Conservation (phyloP, 352 stramenopile genomes). For the Globisporangium cylindrosporum region DNA sequence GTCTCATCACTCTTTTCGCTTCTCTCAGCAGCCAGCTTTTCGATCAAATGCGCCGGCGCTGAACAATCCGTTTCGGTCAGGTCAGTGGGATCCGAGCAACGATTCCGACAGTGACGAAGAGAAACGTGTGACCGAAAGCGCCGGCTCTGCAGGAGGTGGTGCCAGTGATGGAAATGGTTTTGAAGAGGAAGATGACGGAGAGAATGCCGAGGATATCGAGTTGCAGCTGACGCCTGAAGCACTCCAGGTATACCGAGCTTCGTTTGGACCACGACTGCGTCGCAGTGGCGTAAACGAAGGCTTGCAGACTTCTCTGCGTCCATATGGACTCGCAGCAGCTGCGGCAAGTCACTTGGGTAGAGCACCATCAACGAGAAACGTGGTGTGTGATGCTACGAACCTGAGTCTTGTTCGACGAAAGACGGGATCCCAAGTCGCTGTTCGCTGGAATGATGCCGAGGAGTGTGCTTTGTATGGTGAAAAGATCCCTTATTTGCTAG, state of each 20-base stretch:
- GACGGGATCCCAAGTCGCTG: background rate
- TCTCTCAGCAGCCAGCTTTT: slow-evolving; percentile 50
- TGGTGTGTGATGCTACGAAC: background rate
- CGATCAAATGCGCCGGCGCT: slow-evolving; percentile 25
- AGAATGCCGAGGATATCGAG: slow-evolving; percentile 23
- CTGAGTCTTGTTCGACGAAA: background rate
- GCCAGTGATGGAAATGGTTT: background rate
- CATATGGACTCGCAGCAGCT: slow-evolving; percentile 11
- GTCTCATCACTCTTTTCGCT: slow-evolving; percentile 28
- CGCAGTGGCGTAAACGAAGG: background rate
- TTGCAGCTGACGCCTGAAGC: slow-evolving; percentile 13
- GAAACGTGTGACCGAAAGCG: background rate
- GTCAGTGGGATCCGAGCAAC: slow-evolving; percentile 40
- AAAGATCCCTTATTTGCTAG: slow-evolving; percentile 26
- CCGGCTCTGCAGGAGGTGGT: background rate
- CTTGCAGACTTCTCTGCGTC: background rate
- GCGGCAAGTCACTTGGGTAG: slow-evolving; percentile 5
- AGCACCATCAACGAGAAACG: background rate
- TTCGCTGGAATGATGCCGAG: slow-evolving; percentile 29
- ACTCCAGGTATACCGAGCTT: slow-evolving; percentile 10
- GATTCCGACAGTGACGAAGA: slow-evolving; percentile 50
- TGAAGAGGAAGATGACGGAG: slow-evolving; percentile 13
- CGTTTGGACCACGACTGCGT: slow-evolving; percentile 10
- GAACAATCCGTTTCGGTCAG: slow-evolving; percentile 37
- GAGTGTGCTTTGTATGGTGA: slow-evolving; percentile 46